Conservation (phyloP, 805 yeast genomes). For the Cyberlindnera mycetangii region DNA sequence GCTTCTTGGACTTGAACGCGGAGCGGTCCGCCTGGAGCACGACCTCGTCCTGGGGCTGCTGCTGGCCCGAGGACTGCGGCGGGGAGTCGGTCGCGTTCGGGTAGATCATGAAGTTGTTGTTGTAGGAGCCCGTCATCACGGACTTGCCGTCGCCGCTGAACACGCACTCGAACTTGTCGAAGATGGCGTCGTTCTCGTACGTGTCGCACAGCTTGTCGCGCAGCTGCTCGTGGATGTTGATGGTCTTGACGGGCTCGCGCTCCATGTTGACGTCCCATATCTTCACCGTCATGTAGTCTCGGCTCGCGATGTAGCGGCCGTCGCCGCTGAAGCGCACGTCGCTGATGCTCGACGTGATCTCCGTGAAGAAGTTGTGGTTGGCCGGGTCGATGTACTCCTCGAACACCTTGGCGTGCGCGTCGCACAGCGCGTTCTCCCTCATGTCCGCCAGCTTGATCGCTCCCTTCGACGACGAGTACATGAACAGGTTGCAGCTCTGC, state of each 20-base stretch:
- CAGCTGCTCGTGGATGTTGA: slow-evolving; percentile 92
- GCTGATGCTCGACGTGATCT: slow-evolving; percentile 89
- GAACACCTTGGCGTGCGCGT: slow-evolving; percentile 78
- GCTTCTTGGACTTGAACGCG: slow-evolving; percentile 82
- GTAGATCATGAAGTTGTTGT: slow-evolving; percentile 94
- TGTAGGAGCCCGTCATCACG: slow-evolving; percentile 95
- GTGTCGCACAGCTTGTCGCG: slow-evolving; percentile 94
- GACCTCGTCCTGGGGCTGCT: slow-evolving; percentile 46
- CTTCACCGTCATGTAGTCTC: slow-evolving; percentile 96
- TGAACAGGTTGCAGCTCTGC: slow-evolving; percentile 81
- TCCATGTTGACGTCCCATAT: slow-evolving; percentile 99
- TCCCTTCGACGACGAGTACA: slow-evolving; percentile 95
- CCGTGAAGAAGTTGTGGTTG: slow-evolving; percentile 93
- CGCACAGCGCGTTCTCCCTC: slow-evolving; percentile 95
- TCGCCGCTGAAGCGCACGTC: slow-evolving; percentile 90
- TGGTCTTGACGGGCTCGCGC: slow-evolving; percentile 88
- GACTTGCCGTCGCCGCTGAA: slow-evolving; percentile 90
- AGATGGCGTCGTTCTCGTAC: slow-evolving; percentile 96
- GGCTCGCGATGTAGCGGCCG: slow-evolving; percentile 92
- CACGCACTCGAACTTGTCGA: slow-evolving; percentile 96
- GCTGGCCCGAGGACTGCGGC: slow-evolving; percentile 5
- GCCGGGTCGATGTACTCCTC: slow-evolving; percentile 94
- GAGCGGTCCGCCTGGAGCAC: slow-evolving; percentile 96
- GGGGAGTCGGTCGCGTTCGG: slow-evolving; percentile 66
- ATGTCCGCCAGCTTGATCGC: slow-evolving; percentile 93